Conservation (phyloP, 192 early-diverging fungal genomes). For the Backusella luteola region DNA sequence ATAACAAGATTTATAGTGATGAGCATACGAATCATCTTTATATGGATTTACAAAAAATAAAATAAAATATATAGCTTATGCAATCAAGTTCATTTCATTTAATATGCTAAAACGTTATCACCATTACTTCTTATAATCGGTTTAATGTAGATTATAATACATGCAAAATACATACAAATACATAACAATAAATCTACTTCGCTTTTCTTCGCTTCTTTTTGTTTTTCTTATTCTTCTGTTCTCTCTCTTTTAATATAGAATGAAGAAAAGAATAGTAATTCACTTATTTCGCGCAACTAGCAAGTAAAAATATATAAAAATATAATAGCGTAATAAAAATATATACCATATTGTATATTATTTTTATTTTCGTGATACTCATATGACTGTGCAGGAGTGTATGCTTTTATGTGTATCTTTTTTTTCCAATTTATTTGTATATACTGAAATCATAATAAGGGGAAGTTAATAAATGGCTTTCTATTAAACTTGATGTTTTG, state of each 20-base stretch:
- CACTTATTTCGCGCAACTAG: background rate
- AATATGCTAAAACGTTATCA: background rate
- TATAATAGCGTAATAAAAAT: background rate
- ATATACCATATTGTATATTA: background rate
- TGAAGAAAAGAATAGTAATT: too few relatives aligned
- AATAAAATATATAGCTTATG: background rate
- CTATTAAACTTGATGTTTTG: constrained; percentile 5
- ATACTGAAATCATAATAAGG: background rate
- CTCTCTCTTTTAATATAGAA: background rate
- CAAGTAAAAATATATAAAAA: background rate
- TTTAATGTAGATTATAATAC: background rate
- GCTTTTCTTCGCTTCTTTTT: background rate
- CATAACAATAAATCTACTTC: background rate
- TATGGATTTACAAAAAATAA: background rate
- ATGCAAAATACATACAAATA: background rate
- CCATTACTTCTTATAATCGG: background rate
- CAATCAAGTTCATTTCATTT: background rate
- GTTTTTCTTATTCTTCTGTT: background rate
- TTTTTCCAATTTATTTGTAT: background rate
- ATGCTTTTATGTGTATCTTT: background rate
- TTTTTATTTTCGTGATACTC: background rate
- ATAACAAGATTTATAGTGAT: background rate
- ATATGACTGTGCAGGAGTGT: background rate
- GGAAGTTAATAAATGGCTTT: background rate
- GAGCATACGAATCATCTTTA: background rate